phyloP scores from a whole-genome alignment of 1,284 basidiomycete genomes.

The Anthracocystis setariae region DNA sequence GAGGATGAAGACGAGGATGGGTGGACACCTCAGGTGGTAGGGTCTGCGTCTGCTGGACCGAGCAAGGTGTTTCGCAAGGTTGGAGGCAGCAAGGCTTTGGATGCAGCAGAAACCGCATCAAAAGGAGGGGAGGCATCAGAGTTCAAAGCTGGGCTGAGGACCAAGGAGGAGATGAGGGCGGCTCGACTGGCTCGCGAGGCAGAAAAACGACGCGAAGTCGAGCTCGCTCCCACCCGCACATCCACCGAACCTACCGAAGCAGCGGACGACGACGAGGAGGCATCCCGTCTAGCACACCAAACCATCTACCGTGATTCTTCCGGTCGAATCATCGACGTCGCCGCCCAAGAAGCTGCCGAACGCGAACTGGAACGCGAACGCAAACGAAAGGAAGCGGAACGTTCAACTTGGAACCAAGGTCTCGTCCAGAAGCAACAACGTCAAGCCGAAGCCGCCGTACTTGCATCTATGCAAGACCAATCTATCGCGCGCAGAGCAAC shows the following conservation, averaged over 20 bases:
- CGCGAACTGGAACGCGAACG: constrained; percentile 68
- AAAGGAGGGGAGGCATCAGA: constrained; percentile 1
- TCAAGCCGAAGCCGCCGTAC: constrained; percentile 68
- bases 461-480: constrained; percentile 10
- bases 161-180: constrained; percentile 53
- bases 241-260: constrained; percentile 53
- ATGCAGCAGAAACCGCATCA: neutral
- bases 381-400: constrained; percentile 76
- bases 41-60: neutral
- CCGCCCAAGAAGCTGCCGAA: constrained; percentile 82
- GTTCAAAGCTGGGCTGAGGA: constrained; percentile 47
- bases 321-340: constrained; percentile 88
- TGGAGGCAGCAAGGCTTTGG: constrained; percentile 1
- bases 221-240: neutral
- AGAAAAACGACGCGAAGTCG: constrained; percentile 8
- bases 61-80: constrained; percentile 37
- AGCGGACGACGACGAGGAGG: constrained; percentile 68
- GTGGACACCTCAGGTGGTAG: constrained; percentile 38
- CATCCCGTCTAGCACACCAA: constrained; percentile 73
- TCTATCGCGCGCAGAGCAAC: constrained; percentile 71
- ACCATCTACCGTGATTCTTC: constrained; percentile 93
- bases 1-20: constrained; percentile 49
- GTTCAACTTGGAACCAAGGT: constrained; percentile 97
- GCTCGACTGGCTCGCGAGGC: constrained; percentile 40
- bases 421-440: constrained; percentile 76